Evolutionary conservation across 441 rosid species (phyloP), one percentile per base, ranked within the genome.

Genomic region (Erodium chrysanthum): DNA sequence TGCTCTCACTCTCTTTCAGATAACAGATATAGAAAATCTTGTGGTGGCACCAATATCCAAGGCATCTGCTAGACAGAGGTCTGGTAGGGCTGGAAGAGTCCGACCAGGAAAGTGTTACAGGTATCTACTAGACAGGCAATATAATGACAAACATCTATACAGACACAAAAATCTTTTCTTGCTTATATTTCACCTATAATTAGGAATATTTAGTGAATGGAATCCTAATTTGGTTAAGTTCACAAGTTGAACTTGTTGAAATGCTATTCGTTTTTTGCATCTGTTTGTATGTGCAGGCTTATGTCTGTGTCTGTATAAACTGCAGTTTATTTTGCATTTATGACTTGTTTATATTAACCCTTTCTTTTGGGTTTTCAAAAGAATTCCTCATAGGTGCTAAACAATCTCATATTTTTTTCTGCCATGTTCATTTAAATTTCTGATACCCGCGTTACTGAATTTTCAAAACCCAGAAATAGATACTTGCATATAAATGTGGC

Each of bases 91-190:
- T 67, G 97, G 99, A 70, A 83, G 97, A 80, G 82, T 94, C 71
- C 86, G 97, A 64, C 97, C 96, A n/a, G 99, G 99, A 68, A 91
- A 91, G 73, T 94, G 99, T 79, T 94, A 88, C 85, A 88, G 98
- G 98, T 94, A 35, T 54, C 50, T 69, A 33, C 68, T 56, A 69
- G 23, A 2, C 35, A 22, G 15, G 64, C 31, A 59, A 25, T 37
- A 59, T 59, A 52, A 52, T 52, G 22, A 52, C 59, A 52, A 0
- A 3, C 11, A 0, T 52, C 59, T 52, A 7, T 52, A 15, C 54
- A 3, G 5, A n/a, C 18, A 46, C 18, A 46, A 14, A 46, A 14
- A 46, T 46, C 54, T 46, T 7, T 46, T 46, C 54, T 46, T 46
- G 50, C 54, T 46, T 46, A 4, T 46, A 14, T n/a, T 40, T 40